Conservation (phyloP, 306 rosid species). For the Betula pendula region DNA sequence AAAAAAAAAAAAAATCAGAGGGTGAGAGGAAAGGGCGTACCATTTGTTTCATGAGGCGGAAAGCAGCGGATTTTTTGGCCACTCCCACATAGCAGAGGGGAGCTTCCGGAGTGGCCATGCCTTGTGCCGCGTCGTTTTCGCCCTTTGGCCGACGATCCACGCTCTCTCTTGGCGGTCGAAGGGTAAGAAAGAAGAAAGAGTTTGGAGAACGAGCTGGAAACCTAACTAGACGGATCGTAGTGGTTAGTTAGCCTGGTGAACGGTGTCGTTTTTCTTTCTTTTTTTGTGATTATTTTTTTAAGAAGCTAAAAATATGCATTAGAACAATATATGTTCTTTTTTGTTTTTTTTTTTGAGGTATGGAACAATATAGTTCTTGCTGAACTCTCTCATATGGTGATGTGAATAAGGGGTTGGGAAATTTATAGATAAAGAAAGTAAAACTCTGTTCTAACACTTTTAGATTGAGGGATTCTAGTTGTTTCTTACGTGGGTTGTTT, state of each 20-base stretch:
- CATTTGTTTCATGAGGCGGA: slow-evolving; percentile 99
- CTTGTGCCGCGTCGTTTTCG: slow-evolving; percentile 18
- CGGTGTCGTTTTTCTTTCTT: background rate
- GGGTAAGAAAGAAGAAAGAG: background rate
- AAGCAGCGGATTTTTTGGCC: slow-evolving; percentile 84
- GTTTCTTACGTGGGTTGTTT: no score
- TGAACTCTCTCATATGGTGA: no score
- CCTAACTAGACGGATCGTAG: slow-evolving; percentile 11
- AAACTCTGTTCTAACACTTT: no score
- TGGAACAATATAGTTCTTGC: no score
- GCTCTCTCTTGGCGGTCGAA: slow-evolving; percentile 26
- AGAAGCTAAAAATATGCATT: no score
- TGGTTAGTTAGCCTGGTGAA: background rate
- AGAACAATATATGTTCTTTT: no score
- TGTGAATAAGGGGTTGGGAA: no score
- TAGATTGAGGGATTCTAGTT: no score
- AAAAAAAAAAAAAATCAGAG: background rate
- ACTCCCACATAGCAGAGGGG: slow-evolving; percentile 91
- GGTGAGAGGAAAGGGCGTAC: slow-evolving; percentile 33
- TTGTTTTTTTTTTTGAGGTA: no score
- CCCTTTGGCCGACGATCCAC: slow-evolving; percentile 19
- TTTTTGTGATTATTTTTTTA: no score
- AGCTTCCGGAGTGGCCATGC: slow-evolving; percentile 93
- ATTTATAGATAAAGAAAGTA: no score
- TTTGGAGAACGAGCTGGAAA: slow-evolving; percentile 5